Percentiles rank a stretch among this genome's conserved stretches.
Evolutionary conservation across 2,329 filamentous ascomycete species (phyloP).

Genomic region (Dendryphion nanum): DNA sequence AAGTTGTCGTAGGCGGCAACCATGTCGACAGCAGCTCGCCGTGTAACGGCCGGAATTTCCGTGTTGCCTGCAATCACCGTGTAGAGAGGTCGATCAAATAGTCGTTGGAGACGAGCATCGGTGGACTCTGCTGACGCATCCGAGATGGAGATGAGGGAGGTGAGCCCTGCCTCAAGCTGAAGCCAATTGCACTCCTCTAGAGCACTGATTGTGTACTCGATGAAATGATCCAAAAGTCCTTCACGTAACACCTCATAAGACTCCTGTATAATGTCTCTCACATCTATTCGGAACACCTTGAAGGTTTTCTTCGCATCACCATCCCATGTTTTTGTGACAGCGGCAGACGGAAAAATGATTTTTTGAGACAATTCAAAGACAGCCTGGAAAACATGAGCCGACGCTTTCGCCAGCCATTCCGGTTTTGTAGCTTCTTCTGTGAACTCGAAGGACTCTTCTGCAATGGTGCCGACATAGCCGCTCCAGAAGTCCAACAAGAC

Average conservation of each 20-base stretch:
- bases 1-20: conserved; percentile 74
- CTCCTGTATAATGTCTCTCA: conserved; percentile 74
- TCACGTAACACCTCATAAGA: conserved; percentile 59
- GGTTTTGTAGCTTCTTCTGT: conserved; percentile 37
- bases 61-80: conserved; percentile 47
- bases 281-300: conserved; percentile 71
- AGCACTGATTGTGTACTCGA: conserved; percentile 43
- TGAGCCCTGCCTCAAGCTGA: conserved; percentile 53
- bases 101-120: conserved; percentile 58
- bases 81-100: conserved; percentile 64
- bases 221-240: conserved; percentile 47
- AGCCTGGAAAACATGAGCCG: conserved; percentile 60
- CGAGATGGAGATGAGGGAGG: conserved; percentile 64
- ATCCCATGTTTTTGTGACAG: conserved; percentile 65
- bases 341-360: conserved; percentile 63
- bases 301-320: conserved; percentile 67
- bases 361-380: conserved; percentile 68
- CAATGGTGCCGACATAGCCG: conserved; percentile 68
- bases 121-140: conserved; percentile 62
- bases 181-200: conserved; percentile 47
- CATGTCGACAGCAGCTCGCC: conserved; percentile 67
- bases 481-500: conserved; percentile 79
- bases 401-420: conserved; percentile 59
- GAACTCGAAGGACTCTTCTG: conserved; percentile 49
- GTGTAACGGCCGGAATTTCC: conserved; percentile 60